These are phyloP conservation scores for Fraxinus latifolia DNA, from an alignment of 305 asterid species.

Conservation along the genomic window DNA sequence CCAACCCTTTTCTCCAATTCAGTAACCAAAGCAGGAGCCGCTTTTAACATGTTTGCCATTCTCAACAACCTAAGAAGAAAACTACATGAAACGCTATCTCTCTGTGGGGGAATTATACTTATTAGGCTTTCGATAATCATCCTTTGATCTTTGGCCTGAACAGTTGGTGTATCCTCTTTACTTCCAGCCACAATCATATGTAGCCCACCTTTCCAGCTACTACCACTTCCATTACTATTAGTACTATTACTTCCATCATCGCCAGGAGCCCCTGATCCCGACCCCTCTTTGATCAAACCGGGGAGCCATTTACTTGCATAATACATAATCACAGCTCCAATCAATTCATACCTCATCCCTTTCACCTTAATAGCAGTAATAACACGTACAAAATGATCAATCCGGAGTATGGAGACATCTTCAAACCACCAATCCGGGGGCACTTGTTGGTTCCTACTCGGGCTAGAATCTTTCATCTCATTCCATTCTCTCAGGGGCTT, in stretches of 20 bases:
- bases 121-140: slow-evolving; percentile 84
- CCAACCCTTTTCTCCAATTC: slow-evolving; percentile 91
- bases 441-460: slow-evolving; percentile 56
- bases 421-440: slow-evolving; percentile 97
- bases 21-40: slow-evolving; percentile 83
- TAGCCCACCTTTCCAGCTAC: slow-evolving; percentile 72
- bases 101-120: slow-evolving; percentile 85
- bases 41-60: slow-evolving; percentile 78
- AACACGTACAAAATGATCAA: slow-evolving; percentile 83
- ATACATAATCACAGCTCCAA: slow-evolving; percentile 73
- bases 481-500: slow-evolving; percentile 56
- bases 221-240: slow-evolving; percentile 21
- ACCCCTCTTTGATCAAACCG: slow-evolving; percentile 49
- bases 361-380: slow-evolving; percentile 82
- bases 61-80: slow-evolving; percentile 69
- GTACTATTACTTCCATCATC: slow-evolving; percentile 41
- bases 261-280: background rate
- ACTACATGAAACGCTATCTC: slow-evolving; percentile 73
- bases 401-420: slow-evolving; percentile 73
- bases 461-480: slow-evolving; percentile 70
- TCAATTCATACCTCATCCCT: slow-evolving; percentile 79
- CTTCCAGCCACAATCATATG: slow-evolving; percentile 66
- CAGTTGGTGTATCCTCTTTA: slow-evolving; percentile 43
- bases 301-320: slow-evolving; percentile 84
- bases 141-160: slow-evolving; percentile 73